A percentile compares a stretch with the other conserved stretches of the same genome.
Conservation (phyloP, 2,329 filamentous ascomycete genomes). For the Trichoderma aggressivum region DNA sequence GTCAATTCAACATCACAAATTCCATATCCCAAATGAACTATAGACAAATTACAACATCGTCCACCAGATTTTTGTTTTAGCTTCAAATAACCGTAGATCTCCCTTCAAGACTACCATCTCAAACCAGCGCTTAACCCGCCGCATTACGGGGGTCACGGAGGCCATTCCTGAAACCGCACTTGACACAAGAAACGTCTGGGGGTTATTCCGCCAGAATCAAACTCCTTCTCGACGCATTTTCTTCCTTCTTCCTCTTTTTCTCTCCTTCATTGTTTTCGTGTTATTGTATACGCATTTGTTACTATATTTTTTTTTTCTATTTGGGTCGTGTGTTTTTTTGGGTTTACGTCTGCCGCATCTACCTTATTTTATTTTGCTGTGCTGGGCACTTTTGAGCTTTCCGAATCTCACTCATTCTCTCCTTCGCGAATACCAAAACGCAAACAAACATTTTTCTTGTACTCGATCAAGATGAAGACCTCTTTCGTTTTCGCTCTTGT, state of each 20-base stretch:
- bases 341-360: background rate
- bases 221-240: background rate
- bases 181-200: slow-evolving; percentile 7
- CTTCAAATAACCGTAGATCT: background rate
- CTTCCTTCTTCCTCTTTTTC: background rate
- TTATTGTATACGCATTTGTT: background rate
- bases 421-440: background rate
- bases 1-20: background rate
- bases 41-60: background rate
- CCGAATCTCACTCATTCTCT: background rate
- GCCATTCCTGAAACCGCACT: slow-evolving; percentile 7
- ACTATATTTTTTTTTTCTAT: background rate
- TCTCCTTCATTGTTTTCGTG: slow-evolving; percentile 3
- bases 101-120: background rate
- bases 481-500: slow-evolving; percentile 35
- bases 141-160: background rate
- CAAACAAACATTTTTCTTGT: background rate
- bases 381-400: background rate
- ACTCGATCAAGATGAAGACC: slow-evolving; percentile 29
- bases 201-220: background rate
- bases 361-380: background rate
- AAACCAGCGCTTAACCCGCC: background rate
- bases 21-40: background rate
- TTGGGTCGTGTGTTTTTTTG: background rate
- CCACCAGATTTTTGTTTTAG: background rate